Evolutionary conservation across 1,284 basidiomycete genomes (phyloP), one percentile per base, ranked within the genome.

Genomic region (Bjerkandera adusta): DNA sequence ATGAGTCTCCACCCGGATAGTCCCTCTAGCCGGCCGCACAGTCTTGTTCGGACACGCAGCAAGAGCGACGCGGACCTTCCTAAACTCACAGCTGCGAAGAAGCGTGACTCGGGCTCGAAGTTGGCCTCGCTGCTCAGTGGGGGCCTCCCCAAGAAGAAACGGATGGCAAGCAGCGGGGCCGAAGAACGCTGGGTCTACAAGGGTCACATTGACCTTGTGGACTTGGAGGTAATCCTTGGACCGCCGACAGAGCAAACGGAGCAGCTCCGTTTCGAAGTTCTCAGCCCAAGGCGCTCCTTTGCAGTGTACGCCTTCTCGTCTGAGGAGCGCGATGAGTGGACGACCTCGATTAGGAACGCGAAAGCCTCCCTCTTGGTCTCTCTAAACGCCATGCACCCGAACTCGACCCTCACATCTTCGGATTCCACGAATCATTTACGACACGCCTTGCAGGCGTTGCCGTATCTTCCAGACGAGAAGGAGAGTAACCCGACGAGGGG

Each of bases 361-460:
- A 91, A 92, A 59, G 72, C 79, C 0, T 78, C 85, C 18, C 70
- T 88, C 4, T 73, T 92, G 12, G 70, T 77, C 11, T 79, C 80
- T 2, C 71, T 87, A 47, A 86, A 82, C 53, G 66, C 78, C 38
- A 87, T 76, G 42, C 77, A 82, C 59, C 84, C 82, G 22, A 81
- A 88, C 64, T 89, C 85, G n/a, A 90, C 89, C 0, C 70, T 91
- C 15, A 87, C 85, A 0, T 85, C 85, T 0, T 89, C 85, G 0
- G 68, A 80, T 1, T 85, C 85, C 3, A 89, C 81, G 1, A 76
- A 81, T 32, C 87, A 90, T 60, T 70, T 90, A 8, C 75, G 88
- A 25, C 77, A 80, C 5, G 79, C 79, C 0, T 64, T 90, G 12
- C 84, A 86, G 57, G 89, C 88, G 1, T 67, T 90, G 34, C 86